Evolutionary conservation across 257 asterid genomes (phyloP).

Genomic region (Solanum phureja): DNA sequence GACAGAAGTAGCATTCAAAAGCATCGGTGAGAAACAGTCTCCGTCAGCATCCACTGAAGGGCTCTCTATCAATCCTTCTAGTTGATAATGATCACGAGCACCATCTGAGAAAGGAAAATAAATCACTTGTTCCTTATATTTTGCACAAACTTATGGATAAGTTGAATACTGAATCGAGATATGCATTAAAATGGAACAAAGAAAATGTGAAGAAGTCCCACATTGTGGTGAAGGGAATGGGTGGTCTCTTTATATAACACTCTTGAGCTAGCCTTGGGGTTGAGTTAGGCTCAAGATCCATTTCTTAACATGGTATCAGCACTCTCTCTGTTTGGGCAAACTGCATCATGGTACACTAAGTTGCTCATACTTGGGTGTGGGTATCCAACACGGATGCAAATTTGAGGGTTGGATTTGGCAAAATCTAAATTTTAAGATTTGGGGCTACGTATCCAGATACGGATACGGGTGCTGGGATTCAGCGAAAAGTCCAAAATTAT

Average conservation of each 20-base stretch:
- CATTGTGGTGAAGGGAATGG: background rate
- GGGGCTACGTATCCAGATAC: no score
- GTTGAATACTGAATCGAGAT: background rate
- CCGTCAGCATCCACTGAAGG: constrained; percentile 94
- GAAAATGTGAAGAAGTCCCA: background rate
- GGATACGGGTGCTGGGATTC: no score
- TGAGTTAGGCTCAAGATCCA: background rate
- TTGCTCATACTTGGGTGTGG: no score
- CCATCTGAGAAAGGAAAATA: constrained; percentile 47
- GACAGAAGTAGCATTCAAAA: constrained; percentile 80
- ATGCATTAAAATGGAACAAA: background rate
- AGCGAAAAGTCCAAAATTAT: no score
- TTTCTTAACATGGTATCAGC: background rate
- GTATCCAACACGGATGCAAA: no score
- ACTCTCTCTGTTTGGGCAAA: background rate
- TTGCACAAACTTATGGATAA: background rate
- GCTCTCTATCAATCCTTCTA: constrained; percentile 95
- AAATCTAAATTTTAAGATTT: no score
- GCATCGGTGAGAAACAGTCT: constrained; percentile 95
- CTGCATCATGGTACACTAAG: background rate
- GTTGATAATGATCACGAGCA: constrained; percentile 61
- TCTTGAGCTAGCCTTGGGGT: background rate
- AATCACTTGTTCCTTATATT: background rate
- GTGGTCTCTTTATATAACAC: background rate
- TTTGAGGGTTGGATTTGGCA: no score